Base-by-base conservation (phyloP, 352 stramenopile genomes). In the Aphanomyces cochlioides region DNA sequence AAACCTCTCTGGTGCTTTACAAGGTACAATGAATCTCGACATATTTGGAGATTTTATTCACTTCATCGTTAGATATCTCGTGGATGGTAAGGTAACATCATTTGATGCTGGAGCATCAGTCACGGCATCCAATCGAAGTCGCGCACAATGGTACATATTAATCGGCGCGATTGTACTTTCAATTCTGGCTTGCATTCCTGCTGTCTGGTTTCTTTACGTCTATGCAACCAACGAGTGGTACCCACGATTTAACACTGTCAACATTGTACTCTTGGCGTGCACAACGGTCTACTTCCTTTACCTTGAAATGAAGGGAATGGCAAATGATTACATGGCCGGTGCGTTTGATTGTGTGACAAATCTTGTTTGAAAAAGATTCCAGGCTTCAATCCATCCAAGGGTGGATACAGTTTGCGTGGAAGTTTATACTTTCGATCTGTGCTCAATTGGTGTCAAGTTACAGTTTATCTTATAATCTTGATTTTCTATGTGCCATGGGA, bases 401-500 rank as follows among this genome's bases (percentile, higher is more conserved):
- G 28, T 28, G 28, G 28, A 28, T 28, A 28, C 28, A 28, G 28
- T 28, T 28, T 28, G 28, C 28, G 28, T 28, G 28, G 28, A 28
- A 28, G 28, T n/a, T 50, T 41, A 17, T 56, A 67, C 47, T 13
- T 56, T 57, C 15, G 17, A 57, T 67, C 60, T 21, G 17, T 57
- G 5, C n/a, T 57, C 28, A 57, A 67, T 15, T 67, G 60, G 60
- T 67, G 37, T 13, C 60, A 41, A 37, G 17, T 67, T 6, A 12
- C 28, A 7, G 28, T 67, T 13, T 67, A 67, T 37, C 17, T 57
- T 15, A 21, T 57, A 19, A 67, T 67, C 28, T 15, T 57, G 19
- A n/a, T 13, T 57, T 37, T 13, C 7, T 67, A 67, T 28, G 60
- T 67, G 47, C 60, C 60, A 15, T 56, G 21, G 60, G 60, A 67